Conservation (phyloP, 2,329 filamentous ascomycete genomes). For the Pochonia chlamydosporia region DNA sequence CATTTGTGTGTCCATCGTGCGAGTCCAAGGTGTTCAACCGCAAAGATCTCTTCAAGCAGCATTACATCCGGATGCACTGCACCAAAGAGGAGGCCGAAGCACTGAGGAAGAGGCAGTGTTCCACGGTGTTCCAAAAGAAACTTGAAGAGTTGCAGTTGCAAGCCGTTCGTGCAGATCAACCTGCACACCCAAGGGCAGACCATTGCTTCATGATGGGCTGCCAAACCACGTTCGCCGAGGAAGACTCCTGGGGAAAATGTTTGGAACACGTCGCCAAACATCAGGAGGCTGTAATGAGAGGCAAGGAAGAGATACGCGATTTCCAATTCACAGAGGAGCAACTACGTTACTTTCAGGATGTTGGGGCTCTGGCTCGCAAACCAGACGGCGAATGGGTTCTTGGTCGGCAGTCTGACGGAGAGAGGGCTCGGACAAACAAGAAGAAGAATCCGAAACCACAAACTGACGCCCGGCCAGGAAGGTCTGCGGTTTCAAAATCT, state of each 20-base stretch:
- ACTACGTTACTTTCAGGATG: not conserved
- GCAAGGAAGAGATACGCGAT: not conserved
- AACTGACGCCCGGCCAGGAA: not conserved
- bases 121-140: constrained; percentile 42
- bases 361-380: constrained; percentile 18
- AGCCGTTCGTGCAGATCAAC: not conserved
- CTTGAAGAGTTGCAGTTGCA: constrained; percentile 27
- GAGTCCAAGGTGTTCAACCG: constrained; percentile 67
- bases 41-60: constrained; percentile 87
- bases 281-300: constrained; percentile 44
- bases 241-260: constrained; percentile 67
- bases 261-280: constrained; percentile 88
- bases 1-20: constrained; percentile 71
- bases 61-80: constrained; percentile 79
- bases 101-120: constrained; percentile 27
- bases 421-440: constrained; percentile 7
- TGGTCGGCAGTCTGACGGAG: constrained; percentile 2
- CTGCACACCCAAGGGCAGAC: constrained; percentile 54
- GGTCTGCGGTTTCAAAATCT: not conserved
- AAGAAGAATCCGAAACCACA: constrained; percentile 1
- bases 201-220: constrained; percentile 60
- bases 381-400: constrained; percentile 26
- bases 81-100: constrained; percentile 26
- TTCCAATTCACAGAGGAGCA: constrained; percentile 4
- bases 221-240: constrained; percentile 48